These are phyloP conservation scores for Phycomyces nitens DNA, from an alignment of 192 early-diverging fungal genomes.

Conservation along the genomic window DNA sequence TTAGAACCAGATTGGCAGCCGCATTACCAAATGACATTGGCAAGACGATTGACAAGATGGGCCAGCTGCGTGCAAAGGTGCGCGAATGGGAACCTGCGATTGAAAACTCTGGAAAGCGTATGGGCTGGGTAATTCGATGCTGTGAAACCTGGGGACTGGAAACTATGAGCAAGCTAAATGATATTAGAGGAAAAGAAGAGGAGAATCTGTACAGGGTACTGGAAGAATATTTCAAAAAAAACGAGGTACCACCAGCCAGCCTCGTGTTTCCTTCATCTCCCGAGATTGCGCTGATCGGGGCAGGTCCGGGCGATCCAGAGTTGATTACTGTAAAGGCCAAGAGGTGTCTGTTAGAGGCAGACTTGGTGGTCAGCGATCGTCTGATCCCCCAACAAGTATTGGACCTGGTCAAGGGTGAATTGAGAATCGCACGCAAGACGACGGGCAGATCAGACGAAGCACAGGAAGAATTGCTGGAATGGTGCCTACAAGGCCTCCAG, in stretches of 20 bases:
- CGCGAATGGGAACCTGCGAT: constrained; percentile 62
- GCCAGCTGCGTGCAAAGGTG: constrained; percentile 57
- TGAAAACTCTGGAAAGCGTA: constrained; percentile 63
- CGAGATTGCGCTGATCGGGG: constrained; percentile 69
- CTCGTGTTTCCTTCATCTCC: constrained; percentile 25
- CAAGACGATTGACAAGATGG: constrained; percentile 70
- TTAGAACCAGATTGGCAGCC: constrained; percentile 64
- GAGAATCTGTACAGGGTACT: constrained; percentile 57
- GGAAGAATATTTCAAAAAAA: constrained; percentile 57
- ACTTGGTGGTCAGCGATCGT: constrained; percentile 83
- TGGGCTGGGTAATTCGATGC: constrained; percentile 79
- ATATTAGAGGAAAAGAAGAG: constrained; percentile 9
- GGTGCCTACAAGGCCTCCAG: constrained; percentile 66
- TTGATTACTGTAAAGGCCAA: constrained; percentile 74
- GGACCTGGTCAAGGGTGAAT: constrained; percentile 48
- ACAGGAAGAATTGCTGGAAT: constrained; percentile 74
- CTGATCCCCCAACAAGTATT: constrained; percentile 62
- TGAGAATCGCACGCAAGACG: constrained; percentile 65
- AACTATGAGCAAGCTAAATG: constrained; percentile 58
- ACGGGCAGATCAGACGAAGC: constrained; percentile 63
- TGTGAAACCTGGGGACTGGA: constrained; percentile 84
- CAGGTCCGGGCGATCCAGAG: constrained; percentile 80
- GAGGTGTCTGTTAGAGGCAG: constrained; percentile 55
- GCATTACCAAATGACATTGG: constrained; percentile 60
- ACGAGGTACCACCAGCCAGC: constrained; percentile 30